These are phyloP conservation scores for Sanghuangporus weigelae DNA, from an alignment of 1,284 basidiomycete species.

Conservation along the genomic window DNA sequence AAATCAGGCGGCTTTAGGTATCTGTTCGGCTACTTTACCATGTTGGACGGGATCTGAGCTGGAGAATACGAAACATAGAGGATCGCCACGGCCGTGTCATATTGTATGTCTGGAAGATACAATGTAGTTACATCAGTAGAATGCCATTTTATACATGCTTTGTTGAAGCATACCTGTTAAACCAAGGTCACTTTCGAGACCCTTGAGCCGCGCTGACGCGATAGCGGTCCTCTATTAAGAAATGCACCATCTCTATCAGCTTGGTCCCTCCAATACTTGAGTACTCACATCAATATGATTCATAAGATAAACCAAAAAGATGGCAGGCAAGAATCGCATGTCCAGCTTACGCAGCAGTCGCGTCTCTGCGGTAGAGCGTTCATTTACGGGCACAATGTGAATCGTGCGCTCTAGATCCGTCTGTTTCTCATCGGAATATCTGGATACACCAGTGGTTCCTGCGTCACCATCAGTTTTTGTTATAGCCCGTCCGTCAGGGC, in stretches of 20 bases:
- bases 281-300: slow-evolving; percentile 59
- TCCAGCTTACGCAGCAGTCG: slow-evolving; percentile 52
- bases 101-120: slow-evolving; percentile 51
- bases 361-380: slow-evolving; percentile 28
- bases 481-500: background rate
- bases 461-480: background rate
- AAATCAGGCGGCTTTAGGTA: background rate
- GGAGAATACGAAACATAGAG: slow-evolving; percentile 58
- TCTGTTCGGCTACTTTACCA: slow-evolving; percentile 36
- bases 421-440: background rate
- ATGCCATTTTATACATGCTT: background rate
- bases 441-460: background rate
- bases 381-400: background rate
- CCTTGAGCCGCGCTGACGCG: slow-evolving; percentile 54
- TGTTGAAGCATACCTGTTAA: slow-evolving; percentile 39
- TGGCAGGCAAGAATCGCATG: slow-evolving; percentile 50
- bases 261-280: background rate
- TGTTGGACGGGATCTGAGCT: slow-evolving; percentile 61
- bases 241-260: background rate
- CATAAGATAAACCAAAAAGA: slow-evolving; percentile 59
- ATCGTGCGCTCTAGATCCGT: background rate
- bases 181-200: slow-evolving; percentile 51
- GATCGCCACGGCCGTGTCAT: slow-evolving; percentile 51
- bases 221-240: slow-evolving; percentile 49
- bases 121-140: slow-evolving; percentile 1